These are phyloP conservation scores for Colletotrichum tropicale DNA, from an alignment of 2,329 filamentous ascomycete species.

Conservation along the genomic window DNA sequence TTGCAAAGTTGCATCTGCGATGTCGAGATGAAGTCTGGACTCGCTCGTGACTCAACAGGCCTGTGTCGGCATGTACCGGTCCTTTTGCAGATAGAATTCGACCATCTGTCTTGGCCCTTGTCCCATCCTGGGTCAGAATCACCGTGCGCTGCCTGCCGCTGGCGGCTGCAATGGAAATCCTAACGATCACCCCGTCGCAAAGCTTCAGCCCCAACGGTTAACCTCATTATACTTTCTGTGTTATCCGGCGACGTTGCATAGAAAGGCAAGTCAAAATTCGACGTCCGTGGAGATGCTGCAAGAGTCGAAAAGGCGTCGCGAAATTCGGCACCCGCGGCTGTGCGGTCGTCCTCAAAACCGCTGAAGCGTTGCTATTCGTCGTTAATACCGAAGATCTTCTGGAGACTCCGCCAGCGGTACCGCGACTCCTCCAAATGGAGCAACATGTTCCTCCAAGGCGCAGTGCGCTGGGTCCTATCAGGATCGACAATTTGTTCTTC, in stretches of 20 bases:
- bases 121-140: neutral
- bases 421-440: neutral
- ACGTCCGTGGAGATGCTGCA: neutral
- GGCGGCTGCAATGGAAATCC: neutral
- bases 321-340: neutral
- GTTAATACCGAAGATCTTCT: neutral
- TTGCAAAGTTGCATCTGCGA: neutral
- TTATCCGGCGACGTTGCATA: neutral
- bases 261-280: neutral
- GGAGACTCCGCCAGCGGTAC: neutral
- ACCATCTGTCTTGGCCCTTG: neutral
- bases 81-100: neutral
- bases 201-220: neutral
- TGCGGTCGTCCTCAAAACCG: neutral
- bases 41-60: neutral
- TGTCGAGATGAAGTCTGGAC: neutral
- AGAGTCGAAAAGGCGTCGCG: neutral
- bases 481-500: neutral
- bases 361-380: neutral
- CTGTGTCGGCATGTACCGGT: neutral
- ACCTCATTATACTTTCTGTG: neutral
- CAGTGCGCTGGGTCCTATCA: neutral
- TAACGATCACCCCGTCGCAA: neutral
- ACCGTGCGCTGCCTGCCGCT: constrained; percentile 1
- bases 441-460: neutral